Evolutionary conservation across 306 rosid species (phyloP).

Genomic region (Cicer cuneatum): DNA sequence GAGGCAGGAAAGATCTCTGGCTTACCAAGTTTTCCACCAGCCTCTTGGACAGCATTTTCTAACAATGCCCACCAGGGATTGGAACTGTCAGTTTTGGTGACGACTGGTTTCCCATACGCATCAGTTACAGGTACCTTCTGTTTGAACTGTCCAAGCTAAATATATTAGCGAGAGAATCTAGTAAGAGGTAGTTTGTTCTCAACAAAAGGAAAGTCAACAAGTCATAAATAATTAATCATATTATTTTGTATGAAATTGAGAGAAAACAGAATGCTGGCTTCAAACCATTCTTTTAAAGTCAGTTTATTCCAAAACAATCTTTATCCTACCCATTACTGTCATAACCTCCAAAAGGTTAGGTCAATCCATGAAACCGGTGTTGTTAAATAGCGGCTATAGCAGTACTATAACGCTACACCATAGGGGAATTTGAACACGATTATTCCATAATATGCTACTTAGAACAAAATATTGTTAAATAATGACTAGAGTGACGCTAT

Average conservation of each 20-base stretch:
- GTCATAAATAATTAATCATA: not conserved
- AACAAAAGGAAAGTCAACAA: not conserved
- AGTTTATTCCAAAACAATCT: slow-evolving; percentile 11
- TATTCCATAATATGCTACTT: too few species aligned
- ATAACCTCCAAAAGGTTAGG: not conserved
- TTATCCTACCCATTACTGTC: slow-evolving; percentile 3
- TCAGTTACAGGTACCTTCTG: slow-evolving; percentile 58
- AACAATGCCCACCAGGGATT: slow-evolving; percentile 92
- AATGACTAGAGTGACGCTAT: too few species aligned
- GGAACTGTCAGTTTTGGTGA: slow-evolving; percentile 74
- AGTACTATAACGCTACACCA: too few species aligned
- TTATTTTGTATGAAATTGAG: slow-evolving; percentile 3
- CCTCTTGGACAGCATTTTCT: slow-evolving; percentile 72
- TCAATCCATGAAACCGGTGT: not conserved
- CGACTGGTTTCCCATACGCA: slow-evolving; percentile 62
- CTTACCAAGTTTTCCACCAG: slow-evolving; percentile 82
- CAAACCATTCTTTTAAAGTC: not conserved
- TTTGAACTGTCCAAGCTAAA: slow-evolving; percentile 73
- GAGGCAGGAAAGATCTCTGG: slow-evolving; percentile 90
- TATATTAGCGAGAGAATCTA: slow-evolving; percentile 41
- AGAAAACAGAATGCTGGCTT: not conserved
- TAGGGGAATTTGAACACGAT: too few species aligned
- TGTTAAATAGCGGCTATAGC: too few species aligned
- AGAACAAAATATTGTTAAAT: too few species aligned
- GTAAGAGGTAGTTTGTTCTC: not conserved